Conservation (phyloP, 1,284 basidiomycete species). For the Tilletia horrida region DNA sequence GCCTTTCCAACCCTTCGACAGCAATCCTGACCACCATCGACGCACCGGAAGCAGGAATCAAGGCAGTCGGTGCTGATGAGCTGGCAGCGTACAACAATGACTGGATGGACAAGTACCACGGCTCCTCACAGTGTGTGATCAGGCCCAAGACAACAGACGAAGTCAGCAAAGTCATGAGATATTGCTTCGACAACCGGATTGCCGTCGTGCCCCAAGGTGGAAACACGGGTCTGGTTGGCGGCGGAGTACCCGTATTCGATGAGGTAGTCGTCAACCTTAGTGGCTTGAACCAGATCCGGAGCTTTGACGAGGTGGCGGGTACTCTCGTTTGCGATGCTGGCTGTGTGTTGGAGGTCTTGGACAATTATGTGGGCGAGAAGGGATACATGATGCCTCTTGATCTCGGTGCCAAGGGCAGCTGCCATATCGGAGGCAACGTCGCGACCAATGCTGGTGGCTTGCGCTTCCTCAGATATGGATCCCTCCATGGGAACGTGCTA, state of each 20-base stretch:
- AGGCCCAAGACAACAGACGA: conserved; percentile 83
- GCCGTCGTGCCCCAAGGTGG: conserved; percentile 93
- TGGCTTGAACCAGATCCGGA: conserved; percentile 79
- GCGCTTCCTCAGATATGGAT: conserved; percentile 88
- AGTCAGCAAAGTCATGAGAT: conserved; percentile 69
- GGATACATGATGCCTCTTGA: conserved; percentile 97
- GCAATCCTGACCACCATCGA: conserved; percentile 59
- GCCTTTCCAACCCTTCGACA: conserved; percentile 57
- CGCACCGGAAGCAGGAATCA: conserved; percentile 25
- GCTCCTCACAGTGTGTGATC: conserved; percentile 76
- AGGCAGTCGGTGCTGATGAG: conserved; percentile 61
- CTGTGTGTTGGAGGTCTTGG: conserved; percentile 85
- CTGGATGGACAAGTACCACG: conserved; percentile 96
- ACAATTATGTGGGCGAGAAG: conserved; percentile 79
- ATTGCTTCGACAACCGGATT: conserved; percentile 46
- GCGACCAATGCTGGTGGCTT: conserved; percentile 97
- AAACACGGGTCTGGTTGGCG: conserved; percentile 96
- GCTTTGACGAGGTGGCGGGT: conserved; percentile 73
- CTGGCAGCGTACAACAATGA: conserved; percentile 81
- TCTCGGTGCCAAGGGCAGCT: conserved; percentile 92
- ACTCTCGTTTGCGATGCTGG: conserved; percentile 73
- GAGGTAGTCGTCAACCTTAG: conserved; percentile 81
- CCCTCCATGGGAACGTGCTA: conserved; percentile 88
- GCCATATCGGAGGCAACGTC: conserved; percentile 96
- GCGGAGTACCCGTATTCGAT: conserved; percentile 82